These are phyloP conservation scores for Conticribra guillardii DNA, from an alignment of 108 stramenopile species.

Conservation along the genomic window DNA sequence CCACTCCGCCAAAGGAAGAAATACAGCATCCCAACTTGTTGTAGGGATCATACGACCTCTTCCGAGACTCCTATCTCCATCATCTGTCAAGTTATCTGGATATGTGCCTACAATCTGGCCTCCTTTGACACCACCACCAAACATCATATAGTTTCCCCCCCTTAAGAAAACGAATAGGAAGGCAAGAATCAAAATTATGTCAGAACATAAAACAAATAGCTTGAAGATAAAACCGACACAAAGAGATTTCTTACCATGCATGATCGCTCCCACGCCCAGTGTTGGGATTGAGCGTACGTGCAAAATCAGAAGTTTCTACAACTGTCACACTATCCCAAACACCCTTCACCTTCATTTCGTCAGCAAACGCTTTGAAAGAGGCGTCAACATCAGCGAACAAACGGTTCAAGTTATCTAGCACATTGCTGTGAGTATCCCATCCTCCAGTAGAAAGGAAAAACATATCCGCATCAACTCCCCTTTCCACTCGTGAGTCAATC, in stretches of 20 bases:
- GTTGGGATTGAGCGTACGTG: slow-evolving; percentile 56
- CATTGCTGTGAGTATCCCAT: slow-evolving; percentile 66
- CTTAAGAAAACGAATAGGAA: too few relatives aligned
- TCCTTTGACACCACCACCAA: slow-evolving; percentile 52
- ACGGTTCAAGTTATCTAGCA: slow-evolving; percentile 21
- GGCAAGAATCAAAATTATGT: not conserved
- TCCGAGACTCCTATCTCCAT: slow-evolving; percentile 31
- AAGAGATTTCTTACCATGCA: slow-evolving; percentile 31
- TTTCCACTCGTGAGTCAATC: slow-evolving; percentile 49
- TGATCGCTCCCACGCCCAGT: slow-evolving; percentile 53
- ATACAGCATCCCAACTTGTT: slow-evolving; percentile 56
- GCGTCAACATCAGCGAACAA: slow-evolving; percentile 54
- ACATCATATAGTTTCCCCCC: slow-evolving; percentile 57
- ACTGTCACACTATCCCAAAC: slow-evolving; percentile 65
- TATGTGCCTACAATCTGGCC: slow-evolving; percentile 48
- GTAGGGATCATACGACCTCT: slow-evolving; percentile 60
- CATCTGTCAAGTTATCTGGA: slow-evolving; percentile 34
- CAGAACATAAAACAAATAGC: slow-evolving; percentile 3
- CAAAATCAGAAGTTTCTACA: slow-evolving; percentile 70
- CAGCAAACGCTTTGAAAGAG: slow-evolving; percentile 49
- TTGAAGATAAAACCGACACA: not conserved
- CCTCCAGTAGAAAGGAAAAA: slow-evolving; percentile 66
- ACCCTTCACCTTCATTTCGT: slow-evolving; percentile 61
- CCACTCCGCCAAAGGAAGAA: slow-evolving; percentile 54
- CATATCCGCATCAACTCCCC: slow-evolving; percentile 59